These are phyloP conservation scores for Penicillium robsamsonii DNA, from an alignment of 495 filamentous ascomycete species.

Conservation along the genomic window DNA sequence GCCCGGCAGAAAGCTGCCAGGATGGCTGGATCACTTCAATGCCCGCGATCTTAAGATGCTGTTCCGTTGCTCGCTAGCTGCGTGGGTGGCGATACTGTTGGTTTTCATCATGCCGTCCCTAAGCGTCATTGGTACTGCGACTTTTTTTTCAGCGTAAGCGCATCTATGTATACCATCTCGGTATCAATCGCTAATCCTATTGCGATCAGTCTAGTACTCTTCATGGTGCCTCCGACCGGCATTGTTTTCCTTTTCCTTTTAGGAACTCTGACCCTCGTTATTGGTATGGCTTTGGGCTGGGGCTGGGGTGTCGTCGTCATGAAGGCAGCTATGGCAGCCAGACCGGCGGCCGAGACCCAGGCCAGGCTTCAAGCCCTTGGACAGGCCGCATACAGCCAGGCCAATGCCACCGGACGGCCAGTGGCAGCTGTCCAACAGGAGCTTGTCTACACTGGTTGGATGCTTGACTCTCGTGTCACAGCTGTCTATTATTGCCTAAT, in stretches of 20 bases:
- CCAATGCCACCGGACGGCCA: constrained; percentile 35
- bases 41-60: constrained; percentile 44
- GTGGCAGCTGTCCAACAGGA: constrained; percentile 21
- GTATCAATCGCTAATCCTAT: constrained; percentile 4
- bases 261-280: constrained; percentile 30
- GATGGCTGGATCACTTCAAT: constrained; percentile 46
- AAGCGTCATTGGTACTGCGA: constrained; percentile 27
- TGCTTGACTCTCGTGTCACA: constrained; percentile 43
- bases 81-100: constrained; percentile 43
- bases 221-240: constrained; percentile 39
- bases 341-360: constrained; percentile 37
- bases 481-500: constrained; percentile 36
- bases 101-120: constrained; percentile 41
- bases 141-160: constrained; percentile 33
- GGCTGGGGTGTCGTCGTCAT: constrained; percentile 43
- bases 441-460: constrained; percentile 37
- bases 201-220: constrained; percentile 30
- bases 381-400: constrained; percentile 28
- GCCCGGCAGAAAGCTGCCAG: constrained; percentile 28
- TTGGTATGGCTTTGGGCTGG: constrained; percentile 42
- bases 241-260: constrained; percentile 42
- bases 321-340: constrained; percentile 41
- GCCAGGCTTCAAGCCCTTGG: constrained; percentile 31
- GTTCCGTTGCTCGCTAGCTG: constrained; percentile 43
- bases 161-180: background rate